Evolutionary conservation across 2,329 filamentous ascomycete species (phyloP).

Genomic region (Microsporum canis): DNA sequence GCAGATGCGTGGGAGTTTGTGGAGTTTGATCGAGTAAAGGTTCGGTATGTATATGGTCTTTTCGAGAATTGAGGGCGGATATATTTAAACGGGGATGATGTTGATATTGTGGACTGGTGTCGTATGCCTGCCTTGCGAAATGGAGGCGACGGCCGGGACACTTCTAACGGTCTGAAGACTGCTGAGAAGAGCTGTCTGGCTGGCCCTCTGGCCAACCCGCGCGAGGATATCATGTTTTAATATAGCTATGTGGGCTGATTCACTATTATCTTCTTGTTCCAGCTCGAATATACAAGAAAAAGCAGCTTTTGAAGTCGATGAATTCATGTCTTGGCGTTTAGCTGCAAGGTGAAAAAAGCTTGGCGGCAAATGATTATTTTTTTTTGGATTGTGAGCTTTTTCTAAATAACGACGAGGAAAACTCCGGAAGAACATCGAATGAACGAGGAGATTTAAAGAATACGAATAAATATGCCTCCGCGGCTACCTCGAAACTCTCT

Average conservation of each 20-base stretch:
- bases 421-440: not conserved
- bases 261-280: not conserved
- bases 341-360: not conserved
- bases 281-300: not conserved
- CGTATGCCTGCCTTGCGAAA: conserved; percentile 4
- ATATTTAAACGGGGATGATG: conserved; percentile 3
- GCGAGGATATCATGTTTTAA: not conserved
- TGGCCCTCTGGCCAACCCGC: not conserved
- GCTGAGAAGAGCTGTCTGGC: not conserved
- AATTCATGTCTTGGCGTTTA: not conserved
- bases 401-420: not conserved
- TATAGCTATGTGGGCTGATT: no score
- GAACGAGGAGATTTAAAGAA: not conserved
- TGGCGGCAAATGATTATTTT: not conserved
- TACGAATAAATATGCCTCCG: conserved; percentile 23
- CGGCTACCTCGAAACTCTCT: conserved; percentile 24
- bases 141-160: conserved; percentile 10
- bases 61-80: not conserved
- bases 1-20: conserved; percentile 15
- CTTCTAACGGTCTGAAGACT: not conserved
- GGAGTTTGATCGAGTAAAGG: conserved; percentile 21
- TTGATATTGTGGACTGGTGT: not conserved
- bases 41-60: conserved; percentile 1
- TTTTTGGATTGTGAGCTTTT: not conserved
- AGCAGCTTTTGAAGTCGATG: not conserved